A percentile compares a stretch with the other conserved stretches of the same genome.
These are phyloP conservation scores for Trichophyton schoenleinii DNA, from an alignment of 2,329 filamentous ascomycete genomes.

Conservation along the genomic window DNA sequence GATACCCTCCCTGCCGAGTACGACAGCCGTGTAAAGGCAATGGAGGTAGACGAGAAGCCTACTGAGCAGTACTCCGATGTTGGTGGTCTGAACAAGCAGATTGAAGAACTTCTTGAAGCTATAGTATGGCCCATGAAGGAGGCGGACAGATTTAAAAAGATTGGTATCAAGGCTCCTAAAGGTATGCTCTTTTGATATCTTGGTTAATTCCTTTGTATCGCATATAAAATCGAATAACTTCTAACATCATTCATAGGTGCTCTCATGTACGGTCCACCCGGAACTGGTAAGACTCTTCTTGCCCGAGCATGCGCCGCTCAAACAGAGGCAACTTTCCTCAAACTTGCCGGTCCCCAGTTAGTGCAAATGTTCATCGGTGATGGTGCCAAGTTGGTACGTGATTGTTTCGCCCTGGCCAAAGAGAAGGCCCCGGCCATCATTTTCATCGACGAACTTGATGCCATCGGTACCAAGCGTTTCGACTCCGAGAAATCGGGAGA, in stretches of 20 bases:
- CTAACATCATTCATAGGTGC: conserved; percentile 50
- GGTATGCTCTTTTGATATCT: conserved; percentile 44
- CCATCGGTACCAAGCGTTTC: conserved; percentile 97
- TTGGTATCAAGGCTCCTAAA: conserved; percentile 98
- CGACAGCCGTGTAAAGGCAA: conserved; percentile 96
- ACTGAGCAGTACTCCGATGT: conserved; percentile 99
- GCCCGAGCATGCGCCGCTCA: conserved; percentile 94
- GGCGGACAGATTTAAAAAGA: conserved; percentile 97
- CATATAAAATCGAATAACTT: neutral
- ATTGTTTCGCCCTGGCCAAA: conserved; percentile 94
- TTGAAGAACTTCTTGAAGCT: conserved; percentile 94
- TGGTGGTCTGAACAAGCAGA: conserved; percentile 95
- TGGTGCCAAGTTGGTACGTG: conserved; percentile 90
- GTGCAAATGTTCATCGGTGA: conserved; percentile 99
- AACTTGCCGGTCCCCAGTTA: conserved; percentile 90
- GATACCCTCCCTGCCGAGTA: conserved; percentile 97
- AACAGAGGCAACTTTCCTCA: conserved; percentile 96
- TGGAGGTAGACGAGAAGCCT: conserved; percentile 99
- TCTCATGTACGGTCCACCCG: conserved; percentile 74
- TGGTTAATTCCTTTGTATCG: conserved; percentile 7
- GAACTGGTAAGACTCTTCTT: conserved; percentile 45
- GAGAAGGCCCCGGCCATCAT: conserved; percentile 99
- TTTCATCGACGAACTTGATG: conserved; percentile 97
- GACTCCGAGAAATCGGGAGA: conserved; percentile 97
- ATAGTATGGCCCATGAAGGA: conserved; percentile 99